Conservation (phyloP, 1,139 yeast species). For the Sugiyamaella novakii region DNA sequence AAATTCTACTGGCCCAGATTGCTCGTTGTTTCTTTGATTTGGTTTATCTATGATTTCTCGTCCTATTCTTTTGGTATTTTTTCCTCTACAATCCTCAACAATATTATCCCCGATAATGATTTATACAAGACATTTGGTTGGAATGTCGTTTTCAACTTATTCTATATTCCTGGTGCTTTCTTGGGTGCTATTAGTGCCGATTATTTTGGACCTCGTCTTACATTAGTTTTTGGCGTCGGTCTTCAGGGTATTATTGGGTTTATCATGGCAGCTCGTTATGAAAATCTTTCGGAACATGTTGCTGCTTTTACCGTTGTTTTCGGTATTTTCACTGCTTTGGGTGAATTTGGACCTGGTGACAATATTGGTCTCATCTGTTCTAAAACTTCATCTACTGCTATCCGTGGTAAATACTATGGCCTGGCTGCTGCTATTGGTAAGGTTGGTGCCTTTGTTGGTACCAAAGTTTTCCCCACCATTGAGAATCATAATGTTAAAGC, state of each 20-base stretch:
- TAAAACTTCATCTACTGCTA: slow-evolving; percentile 81
- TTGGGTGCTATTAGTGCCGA: slow-evolving; percentile 83
- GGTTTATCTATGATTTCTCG: slow-evolving; percentile 92
- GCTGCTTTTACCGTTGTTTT: slow-evolving; percentile 82
- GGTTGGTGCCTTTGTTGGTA: slow-evolving; percentile 89
- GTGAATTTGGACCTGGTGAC: slow-evolving; percentile 95
- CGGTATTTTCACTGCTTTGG: slow-evolving; percentile 82
- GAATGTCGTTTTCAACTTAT: slow-evolving; percentile 85
- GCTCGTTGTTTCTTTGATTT: slow-evolving; percentile 66
- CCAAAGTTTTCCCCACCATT: slow-evolving; percentile 80
- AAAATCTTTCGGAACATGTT: slow-evolving; percentile 56
- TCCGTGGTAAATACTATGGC: slow-evolving; percentile 90
- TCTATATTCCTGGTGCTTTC: slow-evolving; percentile 88
- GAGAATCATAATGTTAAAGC: slow-evolving; percentile 59
- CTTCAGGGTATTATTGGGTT: slow-evolving; percentile 82
- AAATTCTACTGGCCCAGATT: slow-evolving; percentile 88
- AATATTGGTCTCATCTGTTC: slow-evolving; percentile 86
- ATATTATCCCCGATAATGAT: slow-evolving; percentile 58
- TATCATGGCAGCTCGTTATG: slow-evolving; percentile 75
- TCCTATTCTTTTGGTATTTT: slow-evolving; percentile 86
- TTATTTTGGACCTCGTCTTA: slow-evolving; percentile 83
- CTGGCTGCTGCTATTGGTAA: slow-evolving; percentile 91
- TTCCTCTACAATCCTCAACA: slow-evolving; percentile 65
- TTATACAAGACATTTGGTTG: slow-evolving; percentile 83
- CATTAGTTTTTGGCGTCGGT: slow-evolving; percentile 67